Evolutionary conservation across 306 rosid genomes (phyloP), one percentile per base, ranked within the genome.

Genomic region (Phaseolus lunatus): DNA sequence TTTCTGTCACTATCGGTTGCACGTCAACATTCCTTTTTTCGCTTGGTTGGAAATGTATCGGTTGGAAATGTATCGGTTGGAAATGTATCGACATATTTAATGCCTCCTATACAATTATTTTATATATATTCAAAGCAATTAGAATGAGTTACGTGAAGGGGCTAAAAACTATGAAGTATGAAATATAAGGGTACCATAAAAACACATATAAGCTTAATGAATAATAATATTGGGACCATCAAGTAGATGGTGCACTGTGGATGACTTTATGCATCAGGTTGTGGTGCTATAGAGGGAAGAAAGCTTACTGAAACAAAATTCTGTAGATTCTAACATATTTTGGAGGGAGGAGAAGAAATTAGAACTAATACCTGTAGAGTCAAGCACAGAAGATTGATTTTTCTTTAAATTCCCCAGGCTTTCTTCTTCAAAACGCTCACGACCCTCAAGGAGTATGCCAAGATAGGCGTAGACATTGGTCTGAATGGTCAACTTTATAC

Each of bases 381-480:
- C 87, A 76, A 67, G 78, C 68, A 56, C 77, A 41, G 82, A 84
- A 33, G 81, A 79, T 62, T 78, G 87, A 57, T 49, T 84, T 76
- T 77, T 79, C 84, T 85, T 81, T 50, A 59, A 72, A 76, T 83
- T 91, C 71, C 76, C 84, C 79, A 85, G 81, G 77, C 72, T 77
- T 84, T 91, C 99, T 78, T 96, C 99, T 86, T 96, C 99, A 80
- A 92, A 96, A 52, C 85, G 96, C 87, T 96, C 99, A 53, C 99
- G 98, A 3, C 99, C 99, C 85, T 96, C 99, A 77, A 96, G 96
- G 53, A 96, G 93, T 77, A 89, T 83, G 73, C 98, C 99, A 82
- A 96, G 91, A 88, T 96, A 96, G 57, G 97, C 88, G 53, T 92
- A 96, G 50, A 89, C 92, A 70, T 92, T 92, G 82, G 89, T 92